phyloP scores from a whole-genome alignment of 352 stramenopile genomes.

The Globisporangium uncinulatum region DNA sequence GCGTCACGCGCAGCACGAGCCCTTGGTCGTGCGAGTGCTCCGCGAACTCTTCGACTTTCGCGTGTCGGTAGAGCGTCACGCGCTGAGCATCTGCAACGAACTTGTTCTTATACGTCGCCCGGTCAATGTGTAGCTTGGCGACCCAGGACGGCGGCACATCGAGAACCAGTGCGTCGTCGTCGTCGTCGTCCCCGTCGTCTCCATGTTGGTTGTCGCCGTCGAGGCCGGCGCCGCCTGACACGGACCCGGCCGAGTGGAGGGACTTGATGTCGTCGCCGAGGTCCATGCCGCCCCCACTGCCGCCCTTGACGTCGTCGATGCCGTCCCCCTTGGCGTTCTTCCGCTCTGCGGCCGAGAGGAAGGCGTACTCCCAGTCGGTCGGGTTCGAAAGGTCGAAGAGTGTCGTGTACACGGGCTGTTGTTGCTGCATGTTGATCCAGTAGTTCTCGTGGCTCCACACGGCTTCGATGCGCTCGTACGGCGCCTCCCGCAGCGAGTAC shows the following conservation, averaged over 20 bases:
- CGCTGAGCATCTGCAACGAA: conserved; percentile 86
- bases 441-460: conserved; percentile 95
- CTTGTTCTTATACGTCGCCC: conserved; percentile 65
- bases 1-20: conserved; percentile 77
- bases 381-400: conserved; percentile 81
- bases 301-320: conserved; percentile 39
- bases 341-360: conserved; percentile 72
- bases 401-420: conserved; percentile 53
- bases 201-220: conserved; percentile 50
- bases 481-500: conserved; percentile 72
- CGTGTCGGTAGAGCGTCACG: conserved; percentile 84
- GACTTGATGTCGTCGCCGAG: conserved; percentile 59
- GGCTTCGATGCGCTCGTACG: conserved; percentile 85
- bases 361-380: conserved; percentile 91
- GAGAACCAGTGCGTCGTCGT: conserved; percentile 64
- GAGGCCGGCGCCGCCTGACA: not conserved
- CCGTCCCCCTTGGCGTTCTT: conserved; percentile 38
- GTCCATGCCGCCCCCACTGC: conserved; percentile 26
- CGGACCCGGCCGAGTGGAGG: conserved; percentile 13
- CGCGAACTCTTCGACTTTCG: conserved; percentile 93
- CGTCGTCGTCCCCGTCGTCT: conserved; percentile 30
- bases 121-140: conserved; percentile 63
- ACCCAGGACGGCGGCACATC: conserved; percentile 87
- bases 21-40: conserved; percentile 86
- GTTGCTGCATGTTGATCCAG: conserved; percentile 93